These are phyloP conservation scores for Melastoma malabathricum DNA, from an alignment of 345 rosid genomes.

Conservation along the genomic window DNA sequence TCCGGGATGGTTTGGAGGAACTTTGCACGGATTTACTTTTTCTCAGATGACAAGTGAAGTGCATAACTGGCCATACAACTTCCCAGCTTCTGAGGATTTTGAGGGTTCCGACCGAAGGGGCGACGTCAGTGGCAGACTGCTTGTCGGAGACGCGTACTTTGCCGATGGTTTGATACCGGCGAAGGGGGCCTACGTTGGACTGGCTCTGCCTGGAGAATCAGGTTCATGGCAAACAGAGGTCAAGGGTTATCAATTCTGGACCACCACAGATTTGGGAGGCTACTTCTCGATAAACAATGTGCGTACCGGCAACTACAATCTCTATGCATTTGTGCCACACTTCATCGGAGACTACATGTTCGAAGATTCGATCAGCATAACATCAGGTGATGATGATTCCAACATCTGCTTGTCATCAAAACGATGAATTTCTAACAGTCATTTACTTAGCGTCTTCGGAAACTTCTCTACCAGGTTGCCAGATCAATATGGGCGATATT, in stretches of 20 bases:
- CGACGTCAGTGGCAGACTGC: conserved; percentile 41
- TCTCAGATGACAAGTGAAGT: conserved; percentile 47
- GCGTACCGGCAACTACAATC: conserved; percentile 42
- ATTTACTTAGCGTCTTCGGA: neutral
- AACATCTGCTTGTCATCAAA: neutral
- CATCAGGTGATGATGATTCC: conserved; percentile 28
- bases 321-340: conserved; percentile 66
- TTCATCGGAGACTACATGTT: conserved; percentile 57
- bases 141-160: conserved; percentile 35
- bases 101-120: conserved; percentile 41
- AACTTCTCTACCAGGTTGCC: conserved; percentile 23
- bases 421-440: neutral
- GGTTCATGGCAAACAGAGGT: conserved; percentile 85
- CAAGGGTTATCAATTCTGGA: conserved; percentile 89
- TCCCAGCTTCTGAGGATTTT: conserved; percentile 64
- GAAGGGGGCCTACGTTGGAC: conserved; percentile 50
- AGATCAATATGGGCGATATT: conserved; percentile 36
- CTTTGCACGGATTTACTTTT: neutral
- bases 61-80: conserved; percentile 68
- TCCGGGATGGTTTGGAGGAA: neutral
- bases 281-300: conserved; percentile 33
- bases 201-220: conserved; percentile 61
- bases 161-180: conserved; percentile 25
- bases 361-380: conserved; percentile 21
- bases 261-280: conserved; percentile 41